Percentiles rank a stretch among this genome's conserved stretches.
Conservation (phyloP, 805 yeast genomes). For the Wickerhamomyces queroliae region DNA sequence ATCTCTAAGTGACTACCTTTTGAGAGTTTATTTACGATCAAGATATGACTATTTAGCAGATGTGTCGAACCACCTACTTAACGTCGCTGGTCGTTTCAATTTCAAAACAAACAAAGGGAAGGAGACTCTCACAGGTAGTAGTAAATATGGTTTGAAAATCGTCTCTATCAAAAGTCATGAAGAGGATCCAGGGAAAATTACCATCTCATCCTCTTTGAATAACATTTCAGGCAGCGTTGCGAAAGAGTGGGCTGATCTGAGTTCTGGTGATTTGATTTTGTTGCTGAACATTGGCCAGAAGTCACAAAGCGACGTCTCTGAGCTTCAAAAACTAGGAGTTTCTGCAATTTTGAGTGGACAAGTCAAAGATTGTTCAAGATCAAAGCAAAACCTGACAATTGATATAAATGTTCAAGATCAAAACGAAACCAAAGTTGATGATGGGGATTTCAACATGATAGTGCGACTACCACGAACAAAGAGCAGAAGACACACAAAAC, state of each 20-base stretch:
- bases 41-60: conserved; percentile 2
- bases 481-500: background rate
- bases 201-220: conserved; percentile 1
- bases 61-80: background rate
- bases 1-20: conserved; percentile 8
- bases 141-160: background rate
- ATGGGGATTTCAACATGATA: background rate
- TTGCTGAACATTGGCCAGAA: conserved; percentile 5
- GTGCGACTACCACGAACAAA: conserved; percentile 3
- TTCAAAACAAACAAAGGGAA: background rate
- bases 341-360: conserved; percentile 2
- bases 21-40: conserved; percentile 3
- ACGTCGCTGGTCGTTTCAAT: background rate
- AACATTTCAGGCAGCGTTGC: background rate
- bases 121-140: background rate
- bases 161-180: too few relatives aligned
- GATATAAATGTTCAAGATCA: background rate
- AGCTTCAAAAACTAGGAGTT: conserved; percentile 9
- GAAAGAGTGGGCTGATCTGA: conserved; percentile 11
- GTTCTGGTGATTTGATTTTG: conserved; percentile 11
- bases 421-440: background rate
- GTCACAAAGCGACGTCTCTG: conserved; percentile 2
- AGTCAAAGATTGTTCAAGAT: background rate
- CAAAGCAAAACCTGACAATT: background rate
- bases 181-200: too few relatives aligned